Evolutionary conservation across 352 stramenopile genomes (phyloP), one percentile per base, ranked within the genome.

Genomic region (Globisporangium solare): DNA sequence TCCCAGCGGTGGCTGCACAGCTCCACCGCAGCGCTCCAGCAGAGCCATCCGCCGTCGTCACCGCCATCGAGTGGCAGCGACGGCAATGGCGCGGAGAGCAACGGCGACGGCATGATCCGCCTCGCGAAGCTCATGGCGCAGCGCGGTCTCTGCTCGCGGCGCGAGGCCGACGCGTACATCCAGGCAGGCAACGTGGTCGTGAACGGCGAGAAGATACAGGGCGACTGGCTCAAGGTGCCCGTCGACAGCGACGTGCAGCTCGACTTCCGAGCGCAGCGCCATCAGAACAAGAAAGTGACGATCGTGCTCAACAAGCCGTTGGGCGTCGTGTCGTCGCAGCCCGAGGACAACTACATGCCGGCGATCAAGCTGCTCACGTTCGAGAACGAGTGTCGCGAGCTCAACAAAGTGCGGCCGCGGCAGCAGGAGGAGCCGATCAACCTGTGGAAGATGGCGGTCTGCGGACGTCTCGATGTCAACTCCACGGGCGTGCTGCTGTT

Each of bases 221-320:
- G 63, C 8, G 70, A 91, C 12, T 90, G 84, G 78, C 66, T 85
- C 21, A 91, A 89, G 40, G 80, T 94, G 31, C 64, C 76, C 14
- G 51, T 51, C 10, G 71, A 89, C 41, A 79, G 70, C 46, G 70
- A 83, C 22, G 79, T 94, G 31, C 55, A 58, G 24, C 74, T 94
- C 40, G 74, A 80, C 46, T 79, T 75, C 40, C 69, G 70, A 54
- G 84, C 82, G n/a, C 73, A 88, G 59, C 72, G 74, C 51, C 80
- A 91, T 55, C 75, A 91, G 60, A 67, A 70, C 47, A 81, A 85
- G 49, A 94, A 92, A 60, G 76, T 91, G 21, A 90, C 84, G 37
- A 58, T 94, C 39, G 58, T 94, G 47, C 65, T 94, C 45, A 94
- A 94, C 67, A 94, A 94, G 50, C 84, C 82, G 3, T 65, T 94